Percentiles rank a stretch among this genome's conserved stretches.
Evolutionary conservation across 2,329 filamentous ascomycete species (phyloP).

Genomic region (Cercospora zeina): DNA sequence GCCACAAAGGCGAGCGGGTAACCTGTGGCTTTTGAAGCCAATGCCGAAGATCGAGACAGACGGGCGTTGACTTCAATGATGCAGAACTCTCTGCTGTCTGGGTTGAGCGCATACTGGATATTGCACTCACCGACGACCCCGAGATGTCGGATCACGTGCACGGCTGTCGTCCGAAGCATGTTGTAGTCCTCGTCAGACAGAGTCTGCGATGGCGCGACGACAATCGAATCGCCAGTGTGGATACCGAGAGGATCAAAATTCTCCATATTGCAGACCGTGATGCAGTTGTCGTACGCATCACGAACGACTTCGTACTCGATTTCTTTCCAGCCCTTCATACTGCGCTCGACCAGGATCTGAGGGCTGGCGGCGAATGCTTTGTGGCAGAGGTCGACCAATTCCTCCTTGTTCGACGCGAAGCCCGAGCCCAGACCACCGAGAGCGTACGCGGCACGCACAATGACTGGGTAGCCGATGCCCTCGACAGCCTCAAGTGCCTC

Average conservation of each 20-base stretch:
- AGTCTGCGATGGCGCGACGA: conserved; percentile 95
- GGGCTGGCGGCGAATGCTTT: conserved; percentile 94
- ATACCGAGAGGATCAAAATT: conserved; percentile 99
- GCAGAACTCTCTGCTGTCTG: conserved; percentile 93
- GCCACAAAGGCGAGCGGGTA: conserved; percentile 96
- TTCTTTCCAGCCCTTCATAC: conserved; percentile 99
- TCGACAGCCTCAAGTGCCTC: conserved; percentile 88
- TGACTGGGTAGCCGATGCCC: conserved; percentile 92
- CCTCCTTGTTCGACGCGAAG: conserved; percentile 82
- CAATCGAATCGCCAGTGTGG: conserved; percentile 96
- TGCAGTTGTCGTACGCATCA: conserved; percentile 94
- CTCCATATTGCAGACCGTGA: conserved; percentile 99
- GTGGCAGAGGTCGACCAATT: conserved; percentile 84
- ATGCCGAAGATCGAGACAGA: conserved; percentile 88
- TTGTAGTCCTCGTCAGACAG: conserved; percentile 98
- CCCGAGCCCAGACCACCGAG: conserved; percentile 93
- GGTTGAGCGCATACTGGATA: conserved; percentile 96
- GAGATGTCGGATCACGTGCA: conserved; percentile 95
- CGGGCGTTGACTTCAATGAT: conserved; percentile 99
- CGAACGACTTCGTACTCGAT: conserved; percentile 98
- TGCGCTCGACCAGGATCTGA: conserved; percentile 93
- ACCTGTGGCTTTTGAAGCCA: conserved; percentile 95
- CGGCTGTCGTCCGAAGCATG: conserved; percentile 94
- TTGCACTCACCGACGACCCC: conserved; percentile 99
- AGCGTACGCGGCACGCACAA: conserved; percentile 93